Conservation (phyloP, 2,329 filamentous ascomycete genomes). For the Xylariaceae sp. region DNA sequence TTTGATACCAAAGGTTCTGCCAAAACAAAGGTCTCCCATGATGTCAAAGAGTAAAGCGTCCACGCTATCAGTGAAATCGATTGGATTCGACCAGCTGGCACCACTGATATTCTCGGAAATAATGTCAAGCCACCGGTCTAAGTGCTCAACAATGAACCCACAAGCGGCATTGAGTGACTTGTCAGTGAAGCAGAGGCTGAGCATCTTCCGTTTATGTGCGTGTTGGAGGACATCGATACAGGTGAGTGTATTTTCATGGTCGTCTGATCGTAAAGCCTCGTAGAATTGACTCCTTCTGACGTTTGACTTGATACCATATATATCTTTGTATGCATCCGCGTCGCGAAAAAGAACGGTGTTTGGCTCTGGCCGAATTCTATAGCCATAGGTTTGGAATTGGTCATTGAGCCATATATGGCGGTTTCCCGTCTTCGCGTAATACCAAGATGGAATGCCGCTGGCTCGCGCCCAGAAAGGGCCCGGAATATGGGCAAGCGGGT, state of each 20-base stretch:
- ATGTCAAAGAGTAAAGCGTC: conserved; percentile 18
- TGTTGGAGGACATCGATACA: conserved; percentile 17
- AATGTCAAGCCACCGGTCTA: conserved; percentile 22
- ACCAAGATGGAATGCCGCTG: conserved; percentile 22
- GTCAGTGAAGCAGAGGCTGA: conserved; percentile 22
- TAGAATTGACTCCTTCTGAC: conserved; percentile 22
- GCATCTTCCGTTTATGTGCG: conserved; percentile 18
- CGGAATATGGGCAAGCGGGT: conserved; percentile 21
- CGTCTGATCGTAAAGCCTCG: conserved; percentile 7
- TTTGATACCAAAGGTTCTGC: conserved; percentile 24
- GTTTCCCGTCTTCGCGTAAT: conserved; percentile 11
- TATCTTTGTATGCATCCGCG: conserved; percentile 16
- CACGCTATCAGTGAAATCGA: conserved; percentile 13
- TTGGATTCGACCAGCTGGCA: conserved; percentile 15
- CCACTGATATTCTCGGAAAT: conserved; percentile 1
- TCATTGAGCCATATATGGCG: conserved; percentile 23
- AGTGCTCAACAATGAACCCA: conserved; percentile 17
- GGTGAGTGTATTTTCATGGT: conserved; percentile 14
- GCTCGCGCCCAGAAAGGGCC: conserved; percentile 22
- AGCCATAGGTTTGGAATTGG: conserved; percentile 20
- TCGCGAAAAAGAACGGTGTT: conserved; percentile 20
- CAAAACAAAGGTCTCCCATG: conserved; percentile 24
- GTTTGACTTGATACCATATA: conserved; percentile 23
- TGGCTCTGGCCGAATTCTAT: conserved; percentile 17
- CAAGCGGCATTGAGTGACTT: conserved; percentile 17